Evolutionary conservation across 352 stramenopile genomes (phyloP), one percentile per base, ranked within the genome.

Genomic region (Globisporangium middletonii): DNA sequence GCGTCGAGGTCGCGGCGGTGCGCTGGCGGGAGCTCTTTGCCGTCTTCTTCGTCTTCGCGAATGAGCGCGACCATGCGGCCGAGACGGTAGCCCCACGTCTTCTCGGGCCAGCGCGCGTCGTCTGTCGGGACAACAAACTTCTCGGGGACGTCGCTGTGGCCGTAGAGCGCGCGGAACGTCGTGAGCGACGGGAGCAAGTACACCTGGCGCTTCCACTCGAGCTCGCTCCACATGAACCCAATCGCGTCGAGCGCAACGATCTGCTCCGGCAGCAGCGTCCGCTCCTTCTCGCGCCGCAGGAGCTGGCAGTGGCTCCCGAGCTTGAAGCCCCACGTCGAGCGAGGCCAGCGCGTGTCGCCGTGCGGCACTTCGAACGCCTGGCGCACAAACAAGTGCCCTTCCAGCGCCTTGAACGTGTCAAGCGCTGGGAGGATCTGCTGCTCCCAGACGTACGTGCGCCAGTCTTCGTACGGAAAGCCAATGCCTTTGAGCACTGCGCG

Each of bases 371-470:
- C 74, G 65, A 97, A 98, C 28, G 74, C 67, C 55, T 97, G 89
- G 23, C 88, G 88, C 15, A 98, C 89, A 42, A 96, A 88, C 30
- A 97, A 68, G 66, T 98, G 89, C n/a, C 92, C 92, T 53, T 97
- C 78, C 6, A 90, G 62, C 41, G 91, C 63, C 50, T 90, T 85
- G 64, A 94, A 98, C 2, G 71, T 64, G 16, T 75, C 33, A 11
- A 98, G 75, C 11, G 88, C 87, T 52, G 75, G 75, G 49, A 90
- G 52, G n/a, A 85, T 72, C 56, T 89, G 79, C 65, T 77, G 53
- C 54, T 81, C 69, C 81, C 81, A 91, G 6, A 89, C 73, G 61
- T 91, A 91, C 30, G 55, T 79, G 53, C 68, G 72, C 81, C 81
- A 91, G 66, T 88, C 75, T 4, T 81, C 63, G 53, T 77, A 81